A percentile compares a stretch with the other conserved stretches of the same genome.
These are phyloP conservation scores for Elsinoe ampelina DNA, from an alignment of 2,329 filamentous ascomycete species.

Conservation along the genomic window DNA sequence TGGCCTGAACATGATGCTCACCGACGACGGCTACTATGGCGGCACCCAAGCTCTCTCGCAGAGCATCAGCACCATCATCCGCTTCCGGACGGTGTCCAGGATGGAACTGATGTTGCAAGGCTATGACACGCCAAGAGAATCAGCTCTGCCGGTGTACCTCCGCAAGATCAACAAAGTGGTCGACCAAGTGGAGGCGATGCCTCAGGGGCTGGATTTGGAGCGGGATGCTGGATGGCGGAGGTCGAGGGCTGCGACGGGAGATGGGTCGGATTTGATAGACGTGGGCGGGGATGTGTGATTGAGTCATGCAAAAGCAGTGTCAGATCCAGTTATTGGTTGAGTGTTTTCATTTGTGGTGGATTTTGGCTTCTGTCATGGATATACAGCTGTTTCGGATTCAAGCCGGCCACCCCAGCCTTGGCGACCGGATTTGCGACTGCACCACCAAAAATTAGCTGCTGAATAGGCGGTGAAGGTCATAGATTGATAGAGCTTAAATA, in stretches of 20 bases:
- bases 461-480: no score
- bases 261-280: no score
- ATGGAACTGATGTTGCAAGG: conserved; percentile 1
- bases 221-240: neutral
- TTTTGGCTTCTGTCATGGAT: no score
- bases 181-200: neutral
- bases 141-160: neutral
- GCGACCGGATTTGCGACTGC: no score
- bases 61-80: neutral
- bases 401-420: no score
- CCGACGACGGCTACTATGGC: neutral
- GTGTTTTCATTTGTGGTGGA: no score
- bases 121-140: neutral
- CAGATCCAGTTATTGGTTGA: no score
- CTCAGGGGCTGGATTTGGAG: neutral
- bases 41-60: neutral
- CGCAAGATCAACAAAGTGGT: neutral
- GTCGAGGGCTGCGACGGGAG: no score
- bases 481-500: no score
- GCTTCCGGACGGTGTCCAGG: neutral
- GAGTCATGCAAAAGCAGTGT: no score
- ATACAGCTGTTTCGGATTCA: neutral
- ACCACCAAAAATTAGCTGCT: no score
- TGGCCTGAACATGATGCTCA: neutral
- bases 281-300: no score